Percentiles rank a stretch among this genome's conserved stretches.
Evolutionary conservation across 768 basidiomycete genomes (phyloP).

Genomic region (Phylloporus sp.): DNA sequence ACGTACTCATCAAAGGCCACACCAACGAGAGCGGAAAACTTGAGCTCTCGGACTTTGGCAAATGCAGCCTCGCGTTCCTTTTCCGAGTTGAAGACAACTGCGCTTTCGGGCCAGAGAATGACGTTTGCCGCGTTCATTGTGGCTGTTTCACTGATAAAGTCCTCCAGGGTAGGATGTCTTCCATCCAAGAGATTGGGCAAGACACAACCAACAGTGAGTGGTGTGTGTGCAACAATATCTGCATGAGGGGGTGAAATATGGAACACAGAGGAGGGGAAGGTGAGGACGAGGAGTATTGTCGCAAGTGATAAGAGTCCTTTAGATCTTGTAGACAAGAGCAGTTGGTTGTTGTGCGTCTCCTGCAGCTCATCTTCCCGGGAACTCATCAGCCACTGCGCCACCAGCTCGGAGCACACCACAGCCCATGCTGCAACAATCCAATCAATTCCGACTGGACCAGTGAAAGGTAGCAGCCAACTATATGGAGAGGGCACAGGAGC

Average conservation of each 20-base stretch:
- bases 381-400: slow-evolving; percentile 58
- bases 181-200: slow-evolving; percentile 48
- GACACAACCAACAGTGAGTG: slow-evolving; percentile 63
- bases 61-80: slow-evolving; percentile 50
- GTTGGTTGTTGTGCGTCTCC: neutral
- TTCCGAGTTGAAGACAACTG: slow-evolving; percentile 57
- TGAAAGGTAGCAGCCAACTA: slow-evolving; percentile 54
- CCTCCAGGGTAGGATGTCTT: slow-evolving; percentile 46
- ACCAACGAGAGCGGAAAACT: slow-evolving; percentile 46
- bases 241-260: slow-evolving; percentile 36
- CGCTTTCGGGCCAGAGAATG: slow-evolving; percentile 79
- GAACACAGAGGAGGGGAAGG: slow-evolving; percentile 54
- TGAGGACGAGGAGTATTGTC: slow-evolving; percentile 40
- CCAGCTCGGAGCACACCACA: slow-evolving; percentile 52
- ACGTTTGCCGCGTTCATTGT: slow-evolving; percentile 50
- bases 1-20: slow-evolving; percentile 69
- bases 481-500: slow-evolving; percentile 58
- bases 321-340: slow-evolving; percentile 18
- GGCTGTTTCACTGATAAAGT: slow-evolving; percentile 58
- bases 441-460: slow-evolving; percentile 62
- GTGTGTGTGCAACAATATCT: slow-evolving; percentile 42
- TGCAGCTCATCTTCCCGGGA: slow-evolving; percentile 14
- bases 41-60: slow-evolving; percentile 32
- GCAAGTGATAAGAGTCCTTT: slow-evolving; percentile 36
- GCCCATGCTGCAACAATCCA: slow-evolving; percentile 80